These are phyloP conservation scores for Aspergillus pseudotamarii DNA, from an alignment of 2,329 filamentous ascomycete genomes.

Conservation along the genomic window DNA sequence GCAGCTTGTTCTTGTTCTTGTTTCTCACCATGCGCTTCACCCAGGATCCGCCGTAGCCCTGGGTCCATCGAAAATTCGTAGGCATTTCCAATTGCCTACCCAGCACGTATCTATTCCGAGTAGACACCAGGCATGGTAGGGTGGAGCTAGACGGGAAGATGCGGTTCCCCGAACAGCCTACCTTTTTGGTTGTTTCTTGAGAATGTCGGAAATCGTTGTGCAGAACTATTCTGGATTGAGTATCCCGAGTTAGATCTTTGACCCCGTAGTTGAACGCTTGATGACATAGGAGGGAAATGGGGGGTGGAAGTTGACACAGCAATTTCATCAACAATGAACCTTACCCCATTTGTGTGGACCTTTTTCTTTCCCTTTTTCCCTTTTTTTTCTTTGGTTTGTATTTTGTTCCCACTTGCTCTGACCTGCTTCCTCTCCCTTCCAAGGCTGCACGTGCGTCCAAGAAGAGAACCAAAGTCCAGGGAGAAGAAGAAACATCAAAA, in stretches of 20 bases:
- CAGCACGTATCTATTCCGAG: not conserved
- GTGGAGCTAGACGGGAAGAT: constrained; percentile 11
- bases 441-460: not conserved
- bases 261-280: not conserved
- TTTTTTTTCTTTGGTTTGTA: not conserved
- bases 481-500: not conserved
- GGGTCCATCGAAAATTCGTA: constrained; percentile 6
- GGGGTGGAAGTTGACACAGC: not conserved
- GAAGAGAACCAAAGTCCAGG: not conserved
- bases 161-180: constrained; percentile 4
- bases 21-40: constrained; percentile 6
- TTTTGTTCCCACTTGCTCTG: not conserved
- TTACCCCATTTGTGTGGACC: not conserved
- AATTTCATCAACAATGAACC: not conserved
- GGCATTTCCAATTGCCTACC: constrained; percentile 3
- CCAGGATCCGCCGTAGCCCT: not conserved
- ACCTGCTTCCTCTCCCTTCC: not conserved
- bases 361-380: not conserved
- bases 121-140: constrained; percentile 8
- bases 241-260: constrained; percentile 9
- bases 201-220: constrained; percentile 8
- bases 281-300: constrained; percentile 3
- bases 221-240: constrained; percentile 15
- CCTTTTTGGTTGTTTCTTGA: not conserved
- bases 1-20: constrained; percentile 13